Evolutionary conservation across 2,329 filamentous ascomycete species (phyloP), one percentile per base, ranked within the genome.

Genomic region (Scytalidium lignicola): DNA sequence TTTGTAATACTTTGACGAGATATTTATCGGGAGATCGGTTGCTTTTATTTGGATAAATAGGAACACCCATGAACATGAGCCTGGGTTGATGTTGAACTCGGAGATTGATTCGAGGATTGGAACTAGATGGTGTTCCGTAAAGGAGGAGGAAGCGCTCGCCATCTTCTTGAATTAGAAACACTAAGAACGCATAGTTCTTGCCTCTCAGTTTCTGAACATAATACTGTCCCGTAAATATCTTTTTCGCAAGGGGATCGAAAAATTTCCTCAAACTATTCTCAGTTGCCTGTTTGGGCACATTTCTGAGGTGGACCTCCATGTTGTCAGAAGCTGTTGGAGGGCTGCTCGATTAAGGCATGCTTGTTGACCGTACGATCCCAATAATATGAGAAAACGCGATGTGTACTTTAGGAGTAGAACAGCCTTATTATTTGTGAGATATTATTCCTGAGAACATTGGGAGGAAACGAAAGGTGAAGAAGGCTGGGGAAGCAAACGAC

Each of bases 261-360:
- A 67, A 70, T 0, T 65, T 55, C 15, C 63, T 60, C 10, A 79
- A 53, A 39, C 71, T 64, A 22, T 70, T 65, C 15, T 70, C 62
- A 9, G 70, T 76, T 22, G 67, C 58, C 18, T 70, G 60, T 2
- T 55, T 28, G 1, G 73, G 72, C 0, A 79, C 56, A 44, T 70
- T 68, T 12, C 61, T 59, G 9, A 76, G 59, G 55, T 73, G 69
- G 28, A 78, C 65, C 49, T 78, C 74, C 74, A 78, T 75, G 44
- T 9, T 26, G 23, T 10, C 23, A 26, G 10, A 26, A 6, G 10
- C 10, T 6, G 23, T 26, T 26, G 23, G 6, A 26, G 5, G 23
- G 23, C 10, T 26, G 23, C 10, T 26, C 23, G 5, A 26, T 26
- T 26, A 26, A 6, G 23, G 23, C 23, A 26, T 26, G 23, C 23